Conservation (phyloP, 805 yeast species). For the Naumovozyma castellii region DNA sequence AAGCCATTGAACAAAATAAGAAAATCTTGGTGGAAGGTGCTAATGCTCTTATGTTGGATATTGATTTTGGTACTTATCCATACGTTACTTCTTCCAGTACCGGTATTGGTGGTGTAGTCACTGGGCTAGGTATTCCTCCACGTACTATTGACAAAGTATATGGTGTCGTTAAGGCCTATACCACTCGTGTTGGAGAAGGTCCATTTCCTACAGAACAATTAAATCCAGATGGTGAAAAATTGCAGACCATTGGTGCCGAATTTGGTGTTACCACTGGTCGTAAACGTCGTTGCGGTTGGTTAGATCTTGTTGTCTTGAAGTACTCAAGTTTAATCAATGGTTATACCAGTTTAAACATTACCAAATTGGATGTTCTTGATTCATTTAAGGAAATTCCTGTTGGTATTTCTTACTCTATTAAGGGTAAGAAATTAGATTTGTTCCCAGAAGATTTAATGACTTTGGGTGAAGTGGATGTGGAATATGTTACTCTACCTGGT, state of each 20-base stretch:
- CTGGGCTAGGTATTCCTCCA: slow-evolving; percentile 97
- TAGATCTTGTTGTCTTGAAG: slow-evolving; percentile 87
- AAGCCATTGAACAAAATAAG: slow-evolving; percentile 67
- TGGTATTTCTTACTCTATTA: slow-evolving; percentile 71
- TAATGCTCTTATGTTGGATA: slow-evolving; percentile 93
- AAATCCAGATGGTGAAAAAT: slow-evolving; percentile 72
- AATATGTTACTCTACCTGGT: slow-evolving; percentile 85
- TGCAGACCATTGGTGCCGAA: slow-evolving; percentile 91
- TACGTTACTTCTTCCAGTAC: slow-evolving; percentile 93
- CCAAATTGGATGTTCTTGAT: slow-evolving; percentile 92
- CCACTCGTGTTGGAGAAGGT: slow-evolving; percentile 98
- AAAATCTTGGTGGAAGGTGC: slow-evolving; percentile 95
- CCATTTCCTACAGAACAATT: slow-evolving; percentile 98
- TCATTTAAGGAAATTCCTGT: slow-evolving; percentile 80
- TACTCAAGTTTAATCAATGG: slow-evolving; percentile 91
- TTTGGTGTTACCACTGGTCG: slow-evolving; percentile 98
- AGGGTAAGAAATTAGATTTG: slow-evolving; percentile 63
- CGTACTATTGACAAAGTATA: slow-evolving; percentile 64
- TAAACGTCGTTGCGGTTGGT: slow-evolving; percentile 99
- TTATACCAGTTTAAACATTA: slow-evolving; percentile 86
- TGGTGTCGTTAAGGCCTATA: slow-evolving; percentile 97
- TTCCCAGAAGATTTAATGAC: slow-evolving; percentile 89
- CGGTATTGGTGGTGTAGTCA: slow-evolving; percentile 94
- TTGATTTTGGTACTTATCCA: slow-evolving; percentile 97
- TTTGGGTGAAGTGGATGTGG: slow-evolving; percentile 85